Conservation (phyloP, 2,329 filamentous ascomycete genomes). For the Colletotrichum zoysiae region DNA sequence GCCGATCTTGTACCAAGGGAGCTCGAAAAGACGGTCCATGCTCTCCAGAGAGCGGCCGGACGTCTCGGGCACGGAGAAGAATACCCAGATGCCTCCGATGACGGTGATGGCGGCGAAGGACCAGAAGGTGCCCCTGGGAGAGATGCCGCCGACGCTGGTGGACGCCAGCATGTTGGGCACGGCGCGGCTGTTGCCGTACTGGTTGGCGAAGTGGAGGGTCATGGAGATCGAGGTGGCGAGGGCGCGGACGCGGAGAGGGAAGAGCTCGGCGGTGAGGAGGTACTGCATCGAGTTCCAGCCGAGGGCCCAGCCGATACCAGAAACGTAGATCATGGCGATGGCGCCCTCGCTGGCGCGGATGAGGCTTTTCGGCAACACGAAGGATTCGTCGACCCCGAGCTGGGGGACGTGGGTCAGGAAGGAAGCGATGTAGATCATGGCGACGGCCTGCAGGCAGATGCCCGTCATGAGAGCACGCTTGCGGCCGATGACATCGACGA, state of each 20-base stretch:
- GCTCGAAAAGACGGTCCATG: constrained; percentile 78
- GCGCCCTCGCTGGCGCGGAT: constrained; percentile 73
- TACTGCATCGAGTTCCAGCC: constrained; percentile 86
- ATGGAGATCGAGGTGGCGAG: constrained; percentile 79
- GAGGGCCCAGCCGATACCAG: constrained; percentile 76
- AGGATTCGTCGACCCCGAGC: constrained; percentile 63
- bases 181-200: constrained; percentile 82
- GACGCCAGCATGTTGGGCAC: constrained; percentile 80
- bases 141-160: constrained; percentile 59
- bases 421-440: constrained; percentile 72
- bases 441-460: constrained; percentile 69
- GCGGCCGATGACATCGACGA: constrained; percentile 83
- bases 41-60: constrained; percentile 74
- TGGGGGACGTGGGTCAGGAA: constrained; percentile 74
- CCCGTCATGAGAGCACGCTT: constrained; percentile 74
- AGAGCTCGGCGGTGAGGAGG: constrained; percentile 81
- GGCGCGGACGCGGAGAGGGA: constrained; percentile 79
- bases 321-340: constrained; percentile 80
- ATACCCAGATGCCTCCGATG: constrained; percentile 77
- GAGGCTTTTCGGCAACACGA: constrained; percentile 61
- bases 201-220: constrained; percentile 83
- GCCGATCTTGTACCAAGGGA: constrained; percentile 83
- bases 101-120: constrained; percentile 79
- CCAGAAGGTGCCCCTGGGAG: constrained; percentile 79
- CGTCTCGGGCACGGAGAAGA: constrained; percentile 80